Percentiles rank a stretch among this genome's conserved stretches.
Conservation (phyloP, 129 eudicot species). For the Centaurea solstitialis region DNA sequence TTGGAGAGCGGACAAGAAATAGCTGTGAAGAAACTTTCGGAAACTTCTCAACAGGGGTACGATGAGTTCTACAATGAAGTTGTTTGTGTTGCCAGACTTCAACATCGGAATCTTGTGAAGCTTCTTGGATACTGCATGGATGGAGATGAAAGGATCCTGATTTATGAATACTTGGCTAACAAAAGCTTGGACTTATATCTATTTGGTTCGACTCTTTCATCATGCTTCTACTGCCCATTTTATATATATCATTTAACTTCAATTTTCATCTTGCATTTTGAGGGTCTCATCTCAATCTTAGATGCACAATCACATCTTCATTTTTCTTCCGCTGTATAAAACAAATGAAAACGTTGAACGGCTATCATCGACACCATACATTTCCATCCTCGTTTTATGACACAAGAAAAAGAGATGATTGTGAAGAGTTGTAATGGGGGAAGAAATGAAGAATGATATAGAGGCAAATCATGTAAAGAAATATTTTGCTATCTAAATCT, state of each 20-base stretch:
- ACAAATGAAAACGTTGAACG: not conserved
- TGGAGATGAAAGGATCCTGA: constrained; percentile 38
- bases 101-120: constrained; percentile 44
- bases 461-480: not conserved
- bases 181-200: constrained; percentile 42
- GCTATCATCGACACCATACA: not conserved
- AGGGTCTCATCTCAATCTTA: not conserved
- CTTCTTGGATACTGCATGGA: constrained; percentile 45
- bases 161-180: constrained; percentile 49
- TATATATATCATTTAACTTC: not conserved
- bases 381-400: not conserved
- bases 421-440: not conserved
- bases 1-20: constrained; percentile 31
- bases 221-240: not conserved
- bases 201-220: constrained; percentile 29
- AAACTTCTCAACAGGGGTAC: constrained; percentile 41
- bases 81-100: constrained; percentile 43
- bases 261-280: not conserved
- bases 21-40: constrained; percentile 49
- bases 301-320: not conserved
- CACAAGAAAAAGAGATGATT: not conserved
- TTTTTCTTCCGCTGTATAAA: not conserved
- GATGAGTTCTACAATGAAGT: constrained; percentile 52
- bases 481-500: not conserved
- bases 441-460: not conserved